Percentiles rank a stretch among this genome's conserved stretches.
Conservation (phyloP, 148 eudicot genomes). For the Dysphania ambrosioides region DNA sequence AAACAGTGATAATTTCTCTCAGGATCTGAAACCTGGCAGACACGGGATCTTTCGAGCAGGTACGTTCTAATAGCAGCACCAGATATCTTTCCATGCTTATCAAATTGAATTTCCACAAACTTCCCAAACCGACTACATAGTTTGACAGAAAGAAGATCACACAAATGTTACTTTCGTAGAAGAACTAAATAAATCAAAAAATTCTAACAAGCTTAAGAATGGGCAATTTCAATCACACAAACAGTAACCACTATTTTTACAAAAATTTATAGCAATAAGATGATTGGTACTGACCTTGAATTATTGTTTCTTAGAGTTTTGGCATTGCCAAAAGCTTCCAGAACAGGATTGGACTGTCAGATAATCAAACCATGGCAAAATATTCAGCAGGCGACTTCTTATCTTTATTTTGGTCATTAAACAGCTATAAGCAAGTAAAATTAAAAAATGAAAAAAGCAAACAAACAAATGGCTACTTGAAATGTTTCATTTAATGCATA, state of each 20-base stretch:
- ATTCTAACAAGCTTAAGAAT: background rate
- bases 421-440: background rate
- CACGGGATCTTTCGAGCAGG: conserved; percentile 96
- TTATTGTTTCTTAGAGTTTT: conserved; percentile 96
- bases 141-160: conserved; percentile 17
- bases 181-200: background rate
- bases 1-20: conserved; percentile 97
- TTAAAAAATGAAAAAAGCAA: conserved; percentile 4
- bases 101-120: conserved; percentile 96
- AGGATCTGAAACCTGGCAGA: conserved; percentile 94
- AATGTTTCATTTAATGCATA: background rate
- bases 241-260: background rate
- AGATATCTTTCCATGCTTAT: conserved; percentile 85
- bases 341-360: conserved; percentile 93
- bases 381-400: background rate
- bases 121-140: conserved; percentile 89
- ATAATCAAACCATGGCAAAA: conserved; percentile 16
- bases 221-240: background rate
- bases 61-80: conserved; percentile 97
- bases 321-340: conserved; percentile 98
- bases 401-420: too few species aligned
- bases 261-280: background rate
- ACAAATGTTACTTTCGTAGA: conserved; percentile 15
- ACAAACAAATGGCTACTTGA: conserved; percentile 6
- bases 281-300: conserved; percentile 61